phyloP scores from a whole-genome alignment of 31 red algal species.

The Endocladia muricata region DNA sequence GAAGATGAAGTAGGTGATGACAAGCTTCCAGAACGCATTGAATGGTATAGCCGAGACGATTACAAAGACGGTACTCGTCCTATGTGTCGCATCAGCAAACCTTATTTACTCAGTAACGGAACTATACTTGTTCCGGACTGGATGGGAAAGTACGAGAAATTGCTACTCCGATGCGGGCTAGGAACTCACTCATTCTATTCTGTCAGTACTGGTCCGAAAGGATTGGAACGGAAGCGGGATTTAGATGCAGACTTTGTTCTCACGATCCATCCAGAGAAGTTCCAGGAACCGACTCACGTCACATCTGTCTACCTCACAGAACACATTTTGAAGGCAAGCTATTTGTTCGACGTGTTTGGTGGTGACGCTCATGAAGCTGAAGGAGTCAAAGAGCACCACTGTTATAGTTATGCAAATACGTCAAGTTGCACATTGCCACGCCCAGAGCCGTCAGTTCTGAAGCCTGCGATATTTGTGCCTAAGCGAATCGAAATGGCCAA shows the following conservation, averaged over 20 bases:
- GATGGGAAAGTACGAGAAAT: slow-evolving; percentile 45
- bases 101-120: slow-evolving; percentile 58
- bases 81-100: slow-evolving; percentile 60
- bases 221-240: slow-evolving; percentile 9
- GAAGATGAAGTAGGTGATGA: neutral
- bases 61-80: slow-evolving; percentile 54
- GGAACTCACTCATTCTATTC: slow-evolving; percentile 42
- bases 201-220: slow-evolving; percentile 13
- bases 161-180: slow-evolving; percentile 44
- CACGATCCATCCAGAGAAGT: slow-evolving; percentile 53
- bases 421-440: slow-evolving; percentile 45
- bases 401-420: slow-evolving; percentile 26
- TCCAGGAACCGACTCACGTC: slow-evolving; percentile 57
- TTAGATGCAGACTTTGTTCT: slow-evolving; percentile 57
- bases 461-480: slow-evolving; percentile 63
- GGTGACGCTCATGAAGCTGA: slow-evolving; percentile 5
- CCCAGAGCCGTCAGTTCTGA: slow-evolving; percentile 10
- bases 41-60: slow-evolving; percentile 60
- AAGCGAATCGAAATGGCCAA: slow-evolving; percentile 32
- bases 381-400: slow-evolving; percentile 52
- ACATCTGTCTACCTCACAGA: slow-evolving; percentile 50
- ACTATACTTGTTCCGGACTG: slow-evolving; percentile 57
- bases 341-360: slow-evolving; percentile 59
- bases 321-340: slow-evolving; percentile 53
- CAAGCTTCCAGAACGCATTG: slow-evolving; percentile 28